These are phyloP conservation scores for Bryoerythrophyllum caledonicum DNA, from an alignment of 225 moss, liverwort and hornwort genomes.

Conservation along the genomic window DNA sequence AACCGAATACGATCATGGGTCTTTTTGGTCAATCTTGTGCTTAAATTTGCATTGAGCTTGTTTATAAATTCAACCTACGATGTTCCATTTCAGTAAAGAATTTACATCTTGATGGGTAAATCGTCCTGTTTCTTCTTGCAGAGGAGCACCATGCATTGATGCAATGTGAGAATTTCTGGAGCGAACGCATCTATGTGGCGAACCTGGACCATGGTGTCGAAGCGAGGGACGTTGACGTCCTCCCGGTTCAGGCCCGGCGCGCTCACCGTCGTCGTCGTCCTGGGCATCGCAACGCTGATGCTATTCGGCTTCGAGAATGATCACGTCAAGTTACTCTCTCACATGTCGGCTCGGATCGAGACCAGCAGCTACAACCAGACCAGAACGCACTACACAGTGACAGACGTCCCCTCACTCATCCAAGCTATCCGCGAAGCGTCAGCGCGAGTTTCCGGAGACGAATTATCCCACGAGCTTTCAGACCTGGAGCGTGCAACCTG, in stretches of 20 bases:
- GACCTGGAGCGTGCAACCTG: conserved; percentile 44
- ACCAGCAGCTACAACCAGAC: conserved; percentile 2
- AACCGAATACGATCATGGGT: background rate
- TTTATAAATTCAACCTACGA: too few relatives aligned
- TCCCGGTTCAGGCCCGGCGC: conserved; percentile 17
- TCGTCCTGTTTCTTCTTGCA: conserved; percentile 4
- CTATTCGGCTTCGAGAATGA: conserved; percentile 38
- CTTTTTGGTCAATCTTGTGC: too few relatives aligned
- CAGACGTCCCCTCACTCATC: conserved; percentile 40
- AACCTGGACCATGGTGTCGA: conserved; percentile 31
- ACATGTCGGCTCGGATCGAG: conserved; percentile 29
- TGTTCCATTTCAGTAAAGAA: too few relatives aligned
- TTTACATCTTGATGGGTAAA: background rate
- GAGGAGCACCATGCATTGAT: background rate
- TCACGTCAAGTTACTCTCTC: conserved; percentile 28
- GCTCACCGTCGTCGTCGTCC: conserved; percentile 11
- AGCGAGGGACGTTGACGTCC: conserved; percentile 25
- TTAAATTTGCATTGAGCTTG: too few relatives aligned
- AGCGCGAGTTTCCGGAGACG: conserved; percentile 15
- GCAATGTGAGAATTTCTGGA: background rate
- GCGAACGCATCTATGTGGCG: conserved; percentile 17
- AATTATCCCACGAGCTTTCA: conserved; percentile 29
- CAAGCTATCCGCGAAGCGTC: conserved; percentile 39
- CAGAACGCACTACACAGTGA: conserved; percentile 32
- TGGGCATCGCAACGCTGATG: conserved; percentile 39